A percentile compares a stretch with the other conserved stretches of the same genome.
Conservation (phyloP, 169 alveolate genomes). For the Cryptosporidium felis region DNA sequence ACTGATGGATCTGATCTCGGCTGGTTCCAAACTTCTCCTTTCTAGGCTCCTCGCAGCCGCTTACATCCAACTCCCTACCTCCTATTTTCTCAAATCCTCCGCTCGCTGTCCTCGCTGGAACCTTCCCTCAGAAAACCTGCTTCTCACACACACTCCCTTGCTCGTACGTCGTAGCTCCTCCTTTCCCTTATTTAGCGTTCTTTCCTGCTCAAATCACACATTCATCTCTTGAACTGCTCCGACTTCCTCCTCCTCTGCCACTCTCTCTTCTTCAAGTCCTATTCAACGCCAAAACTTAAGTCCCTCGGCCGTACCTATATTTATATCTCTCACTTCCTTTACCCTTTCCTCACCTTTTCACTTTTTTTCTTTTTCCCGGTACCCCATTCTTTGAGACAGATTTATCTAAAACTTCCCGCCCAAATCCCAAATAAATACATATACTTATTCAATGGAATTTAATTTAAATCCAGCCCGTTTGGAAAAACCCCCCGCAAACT, state of each 20-base stretch:
- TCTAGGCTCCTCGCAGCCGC: background rate
- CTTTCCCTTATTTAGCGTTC: slow-evolving; percentile 1
- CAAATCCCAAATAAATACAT: background rate
- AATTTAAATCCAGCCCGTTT: too few relatives aligned
- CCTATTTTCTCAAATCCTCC: background rate
- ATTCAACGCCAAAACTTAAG: background rate
- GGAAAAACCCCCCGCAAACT: too few relatives aligned
- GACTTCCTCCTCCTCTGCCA: background rate
- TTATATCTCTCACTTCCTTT: slow-evolving; percentile 1
- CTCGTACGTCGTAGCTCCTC: too few relatives aligned
- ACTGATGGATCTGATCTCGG: too few relatives aligned
- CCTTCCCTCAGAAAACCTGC: background rate
- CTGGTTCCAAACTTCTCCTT: too few relatives aligned
- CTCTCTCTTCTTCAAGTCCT: slow-evolving; percentile 7
- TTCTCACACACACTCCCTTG: slow-evolving; percentile 22
- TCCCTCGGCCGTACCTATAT: background rate
- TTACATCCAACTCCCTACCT: background rate
- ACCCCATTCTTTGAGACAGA: slow-evolving; percentile 36
- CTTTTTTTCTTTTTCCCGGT: slow-evolving; percentile 8
- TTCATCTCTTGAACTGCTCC: slow-evolving; percentile 8
- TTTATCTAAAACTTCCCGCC: background rate
- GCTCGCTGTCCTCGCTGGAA: background rate
- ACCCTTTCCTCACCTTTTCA: slow-evolving; percentile 18
- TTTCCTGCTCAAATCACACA: background rate
- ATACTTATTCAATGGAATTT: too few relatives aligned